Conservation (phyloP, 2,329 filamentous ascomycete genomes). For the Akanthomyces lecanii region DNA sequence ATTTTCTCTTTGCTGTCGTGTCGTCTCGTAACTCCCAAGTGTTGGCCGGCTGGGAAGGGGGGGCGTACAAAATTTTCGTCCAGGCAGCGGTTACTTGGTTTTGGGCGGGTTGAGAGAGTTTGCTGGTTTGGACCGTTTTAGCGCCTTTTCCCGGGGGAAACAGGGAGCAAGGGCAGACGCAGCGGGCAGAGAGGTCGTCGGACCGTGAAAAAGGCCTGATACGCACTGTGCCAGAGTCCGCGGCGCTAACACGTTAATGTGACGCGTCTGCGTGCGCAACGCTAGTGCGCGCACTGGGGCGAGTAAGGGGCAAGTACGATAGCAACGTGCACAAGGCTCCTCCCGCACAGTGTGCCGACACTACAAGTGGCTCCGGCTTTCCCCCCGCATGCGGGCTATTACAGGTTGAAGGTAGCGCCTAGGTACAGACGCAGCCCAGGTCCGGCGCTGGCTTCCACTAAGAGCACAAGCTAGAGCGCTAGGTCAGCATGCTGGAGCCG, state of each 20-base stretch:
- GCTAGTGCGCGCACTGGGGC: neutral
- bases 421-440: no score
- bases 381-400: slow-evolving; percentile 11
- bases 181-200: neutral
- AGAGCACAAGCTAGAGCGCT: neutral
- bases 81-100: slow-evolving; percentile 16
- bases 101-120: slow-evolving; percentile 1
- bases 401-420: no score
- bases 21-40: slow-evolving; percentile 12
- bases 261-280: neutral
- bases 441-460: neutral
- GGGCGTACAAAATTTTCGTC: slow-evolving; percentile 28
- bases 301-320: slow-evolving; percentile 7
- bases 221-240: neutral
- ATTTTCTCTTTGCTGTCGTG: slow-evolving; percentile 21
- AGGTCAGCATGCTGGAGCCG: neutral
- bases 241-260: neutral
- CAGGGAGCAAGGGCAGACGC: neutral
- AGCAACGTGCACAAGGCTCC: neutral
- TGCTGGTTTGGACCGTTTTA: slow-evolving; percentile 3
- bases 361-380: neutral
- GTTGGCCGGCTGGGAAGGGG: slow-evolving; percentile 13
- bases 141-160: slow-evolving; percentile 5
- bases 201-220: neutral
- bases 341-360: slow-evolving; percentile 4